Evolutionary conservation across 805 yeast genomes (phyloP).

Genomic region (Candida coquimbonensis): DNA sequence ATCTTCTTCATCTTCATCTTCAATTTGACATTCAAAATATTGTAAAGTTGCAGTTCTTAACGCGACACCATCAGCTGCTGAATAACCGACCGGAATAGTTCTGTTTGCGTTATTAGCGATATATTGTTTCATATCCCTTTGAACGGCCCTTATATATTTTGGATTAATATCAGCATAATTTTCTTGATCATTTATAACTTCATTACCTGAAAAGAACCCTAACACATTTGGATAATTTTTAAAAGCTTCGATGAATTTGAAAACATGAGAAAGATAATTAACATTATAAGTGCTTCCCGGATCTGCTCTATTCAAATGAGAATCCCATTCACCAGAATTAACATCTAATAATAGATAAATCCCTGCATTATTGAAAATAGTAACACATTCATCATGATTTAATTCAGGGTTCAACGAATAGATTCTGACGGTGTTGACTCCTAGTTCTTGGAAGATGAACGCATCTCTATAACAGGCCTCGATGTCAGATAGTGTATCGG

Average conservation of each 20-base stretch:
- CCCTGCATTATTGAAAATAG: slow-evolving; percentile 83
- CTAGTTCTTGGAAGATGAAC: slow-evolving; percentile 67
- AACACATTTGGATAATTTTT: slow-evolving; percentile 76
- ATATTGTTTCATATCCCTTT: slow-evolving; percentile 86
- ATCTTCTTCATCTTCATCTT: slow-evolving; percentile 43
- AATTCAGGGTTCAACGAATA: slow-evolving; percentile 78
- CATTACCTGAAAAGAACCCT: slow-evolving; percentile 90
- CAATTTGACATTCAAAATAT: slow-evolving; percentile 75
- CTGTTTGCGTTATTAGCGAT: slow-evolving; percentile 63
- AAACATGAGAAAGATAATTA: slow-evolving; percentile 66
- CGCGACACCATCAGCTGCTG: slow-evolving; percentile 79
- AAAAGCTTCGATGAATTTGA: slow-evolving; percentile 79
- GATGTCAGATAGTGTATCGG: slow-evolving; percentile 68
- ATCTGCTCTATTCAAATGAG: slow-evolving; percentile 65
- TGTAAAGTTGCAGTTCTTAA: slow-evolving; percentile 70
- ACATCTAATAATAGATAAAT: slow-evolving; percentile 84
- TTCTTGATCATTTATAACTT: slow-evolving; percentile 72
- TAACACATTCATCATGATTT: slow-evolving; percentile 88
- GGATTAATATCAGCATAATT: slow-evolving; percentile 62
- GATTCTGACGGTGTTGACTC: slow-evolving; percentile 79
- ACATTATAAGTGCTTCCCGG: slow-evolving; percentile 66
- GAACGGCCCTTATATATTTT: slow-evolving; percentile 78
- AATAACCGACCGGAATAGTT: slow-evolving; percentile 88
- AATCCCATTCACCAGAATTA: slow-evolving; percentile 61
- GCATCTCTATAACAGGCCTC: slow-evolving; percentile 76